A percentile compares a stretch with the other conserved stretches of the same genome.
phyloP scores from a whole-genome alignment of 2,329 filamentous ascomycete genomes.

The Coleophoma cylindrospora region DNA sequence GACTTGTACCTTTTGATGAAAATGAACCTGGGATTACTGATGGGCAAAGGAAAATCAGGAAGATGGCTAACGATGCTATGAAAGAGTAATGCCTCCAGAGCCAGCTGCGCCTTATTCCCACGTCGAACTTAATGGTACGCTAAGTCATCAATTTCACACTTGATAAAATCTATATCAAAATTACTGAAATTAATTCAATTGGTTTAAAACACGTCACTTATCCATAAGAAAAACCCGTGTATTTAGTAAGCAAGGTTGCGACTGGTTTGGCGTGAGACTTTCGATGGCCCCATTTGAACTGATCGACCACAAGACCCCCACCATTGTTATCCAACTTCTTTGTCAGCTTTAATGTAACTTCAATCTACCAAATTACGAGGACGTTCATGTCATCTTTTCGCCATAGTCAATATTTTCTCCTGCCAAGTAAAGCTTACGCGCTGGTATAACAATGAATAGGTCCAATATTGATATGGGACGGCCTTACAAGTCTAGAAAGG shows the following conservation, averaged over 20 bases:
- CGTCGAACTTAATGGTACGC: neutral
- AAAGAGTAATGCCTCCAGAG: neutral
- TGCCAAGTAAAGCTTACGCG: neutral
- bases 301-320: too few species aligned
- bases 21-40: neutral
- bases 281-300: too few species aligned
- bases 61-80: neutral
- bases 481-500: constrained; percentile 5
- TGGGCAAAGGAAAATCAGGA: neutral
- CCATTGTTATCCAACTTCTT: too few species aligned
- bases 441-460: neutral
- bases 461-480: neutral
- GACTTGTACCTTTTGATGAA: neutral
- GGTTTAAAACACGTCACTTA: too few species aligned
- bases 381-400: neutral
- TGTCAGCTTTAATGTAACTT: too few species aligned
- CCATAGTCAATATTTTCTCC: neutral
- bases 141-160: neutral
- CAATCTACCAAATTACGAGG: too few species aligned
- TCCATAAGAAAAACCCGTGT: too few species aligned
- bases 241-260: too few species aligned
- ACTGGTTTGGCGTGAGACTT: too few species aligned
- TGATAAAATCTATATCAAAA: neutral
- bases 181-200: too few species aligned
- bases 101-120: neutral